Percentiles rank a stretch among this genome's conserved stretches.
These are phyloP conservation scores for Pezicula rhizophila DNA, from an alignment of 2,329 filamentous ascomycete species.

Conservation along the genomic window DNA sequence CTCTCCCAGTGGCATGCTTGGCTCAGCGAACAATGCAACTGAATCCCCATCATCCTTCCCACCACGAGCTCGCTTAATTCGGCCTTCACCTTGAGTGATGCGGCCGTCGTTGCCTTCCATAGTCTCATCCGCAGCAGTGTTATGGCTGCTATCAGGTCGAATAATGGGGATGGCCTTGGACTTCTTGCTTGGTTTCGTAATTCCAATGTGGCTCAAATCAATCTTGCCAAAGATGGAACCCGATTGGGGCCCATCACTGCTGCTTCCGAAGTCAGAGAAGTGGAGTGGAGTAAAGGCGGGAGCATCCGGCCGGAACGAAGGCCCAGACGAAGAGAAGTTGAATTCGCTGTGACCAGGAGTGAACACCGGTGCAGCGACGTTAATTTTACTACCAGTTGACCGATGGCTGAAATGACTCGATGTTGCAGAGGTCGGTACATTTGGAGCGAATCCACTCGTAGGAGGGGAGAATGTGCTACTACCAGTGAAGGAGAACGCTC, in stretches of 20 bases:
- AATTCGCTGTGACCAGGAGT: slow-evolving; percentile 61
- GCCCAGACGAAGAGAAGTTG: slow-evolving; percentile 60
- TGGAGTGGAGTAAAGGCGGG: slow-evolving; percentile 65
- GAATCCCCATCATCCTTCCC: slow-evolving; percentile 62
- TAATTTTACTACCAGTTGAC: slow-evolving; percentile 45
- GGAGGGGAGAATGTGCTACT: slow-evolving; percentile 42
- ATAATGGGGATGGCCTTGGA: slow-evolving; percentile 83
- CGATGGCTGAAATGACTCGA: slow-evolving; percentile 22
- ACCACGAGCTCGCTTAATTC: slow-evolving; percentile 70
- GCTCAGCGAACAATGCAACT: slow-evolving; percentile 68
- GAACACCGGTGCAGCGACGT: slow-evolving; percentile 65
- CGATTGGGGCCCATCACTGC: slow-evolving; percentile 32
- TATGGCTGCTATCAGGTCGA: slow-evolving; percentile 50
- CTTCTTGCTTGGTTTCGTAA: slow-evolving; percentile 60
- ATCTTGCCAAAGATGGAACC: slow-evolving; percentile 65
- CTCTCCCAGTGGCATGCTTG: slow-evolving; percentile 32
- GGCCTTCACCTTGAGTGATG: slow-evolving; percentile 55
- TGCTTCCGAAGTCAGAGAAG: slow-evolving; percentile 41
- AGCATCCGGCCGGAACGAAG: slow-evolving; percentile 70
- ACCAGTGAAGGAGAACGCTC: slow-evolving; percentile 44
- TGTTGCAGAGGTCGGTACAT: slow-evolving; percentile 30
- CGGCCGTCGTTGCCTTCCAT: slow-evolving; percentile 56
- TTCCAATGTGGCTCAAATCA: slow-evolving; percentile 53
- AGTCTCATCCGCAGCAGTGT: slow-evolving; percentile 28
- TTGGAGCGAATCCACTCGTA: slow-evolving; percentile 15